Percentiles rank a stretch among this genome's conserved stretches.
These are phyloP conservation scores for Nannizziopsis arthrosporioides DNA, from an alignment of 2,329 filamentous ascomycete genomes.

Conservation along the genomic window DNA sequence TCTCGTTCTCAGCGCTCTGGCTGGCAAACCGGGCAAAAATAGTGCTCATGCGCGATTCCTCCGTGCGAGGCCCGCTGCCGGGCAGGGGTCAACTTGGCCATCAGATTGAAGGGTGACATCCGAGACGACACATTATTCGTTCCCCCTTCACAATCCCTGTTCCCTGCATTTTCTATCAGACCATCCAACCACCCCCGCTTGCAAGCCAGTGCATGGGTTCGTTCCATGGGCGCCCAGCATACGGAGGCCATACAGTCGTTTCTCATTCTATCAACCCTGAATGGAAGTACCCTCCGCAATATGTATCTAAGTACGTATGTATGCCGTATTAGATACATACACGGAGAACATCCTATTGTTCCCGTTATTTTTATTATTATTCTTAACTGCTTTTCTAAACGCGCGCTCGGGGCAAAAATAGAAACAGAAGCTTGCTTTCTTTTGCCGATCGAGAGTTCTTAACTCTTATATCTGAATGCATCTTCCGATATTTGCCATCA, in stretches of 20 bases:
- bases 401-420: constrained; percentile 17
- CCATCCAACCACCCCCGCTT: constrained; percentile 3
- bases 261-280: too few species aligned
- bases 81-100: not conserved
- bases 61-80: constrained; percentile 8
- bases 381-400: not conserved
- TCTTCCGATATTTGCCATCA: constrained; percentile 14
- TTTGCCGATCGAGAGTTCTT: constrained; percentile 12
- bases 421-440: constrained; percentile 13
- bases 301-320: too few species aligned
- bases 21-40: constrained; percentile 13
- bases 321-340: too few species aligned
- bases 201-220: not conserved
- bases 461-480: not conserved
- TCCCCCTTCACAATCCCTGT: constrained; percentile 2
- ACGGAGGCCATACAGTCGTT: not conserved
- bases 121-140: constrained; percentile 8
- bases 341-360: not conserved
- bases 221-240: constrained; percentile 1
- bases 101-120: constrained; percentile 5
- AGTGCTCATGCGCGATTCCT: constrained; percentile 3
- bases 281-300: too few species aligned
- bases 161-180: not conserved
- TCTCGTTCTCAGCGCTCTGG: not conserved
- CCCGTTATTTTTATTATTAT: not conserved